phyloP scores from a whole-genome alignment of 2,329 filamentous ascomycete species.

The Diaporthe helianthi region DNA sequence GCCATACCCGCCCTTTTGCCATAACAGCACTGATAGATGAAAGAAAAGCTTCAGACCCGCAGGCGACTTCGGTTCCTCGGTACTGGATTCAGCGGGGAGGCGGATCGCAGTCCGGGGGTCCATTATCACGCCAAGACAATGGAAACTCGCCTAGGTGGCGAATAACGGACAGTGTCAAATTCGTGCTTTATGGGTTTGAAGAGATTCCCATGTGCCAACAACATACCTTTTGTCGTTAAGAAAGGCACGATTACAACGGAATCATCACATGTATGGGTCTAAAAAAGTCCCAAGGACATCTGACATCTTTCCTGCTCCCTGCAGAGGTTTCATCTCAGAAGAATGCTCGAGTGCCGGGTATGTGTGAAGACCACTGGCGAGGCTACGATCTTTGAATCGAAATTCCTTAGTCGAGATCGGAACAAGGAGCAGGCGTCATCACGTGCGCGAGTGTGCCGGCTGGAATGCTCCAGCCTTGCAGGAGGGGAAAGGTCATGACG shows the following conservation, averaged over 20 bases:
- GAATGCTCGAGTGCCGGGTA: background rate
- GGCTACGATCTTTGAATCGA: conserved; percentile 9
- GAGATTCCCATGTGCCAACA: background rate
- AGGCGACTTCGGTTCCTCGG: background rate
- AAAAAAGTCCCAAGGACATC: background rate
- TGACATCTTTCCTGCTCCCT: background rate
- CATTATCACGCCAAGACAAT: background rate
- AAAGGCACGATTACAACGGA: background rate
- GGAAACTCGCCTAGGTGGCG: conserved; percentile 13
- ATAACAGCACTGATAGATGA: background rate
- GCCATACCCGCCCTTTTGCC: background rate
- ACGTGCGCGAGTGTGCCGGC: conserved; percentile 25
- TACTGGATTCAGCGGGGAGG: conserved; percentile 1
- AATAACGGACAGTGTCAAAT: background rate
- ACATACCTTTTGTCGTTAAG: background rate
- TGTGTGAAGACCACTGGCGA: background rate
- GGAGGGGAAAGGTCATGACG: conserved; percentile 9
- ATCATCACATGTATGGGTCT: background rate
- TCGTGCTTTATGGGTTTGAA: background rate
- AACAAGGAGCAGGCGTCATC: conserved; percentile 6
- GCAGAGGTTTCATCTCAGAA: background rate
- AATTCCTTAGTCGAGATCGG: background rate
- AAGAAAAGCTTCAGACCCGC: background rate
- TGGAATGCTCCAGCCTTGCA: conserved; percentile 28
- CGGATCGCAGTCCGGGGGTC: conserved; percentile 9